Evolutionary conservation across 169 alveolate genomes (phyloP).

Genomic region (Cryptosporidium tyzzeri): DNA sequence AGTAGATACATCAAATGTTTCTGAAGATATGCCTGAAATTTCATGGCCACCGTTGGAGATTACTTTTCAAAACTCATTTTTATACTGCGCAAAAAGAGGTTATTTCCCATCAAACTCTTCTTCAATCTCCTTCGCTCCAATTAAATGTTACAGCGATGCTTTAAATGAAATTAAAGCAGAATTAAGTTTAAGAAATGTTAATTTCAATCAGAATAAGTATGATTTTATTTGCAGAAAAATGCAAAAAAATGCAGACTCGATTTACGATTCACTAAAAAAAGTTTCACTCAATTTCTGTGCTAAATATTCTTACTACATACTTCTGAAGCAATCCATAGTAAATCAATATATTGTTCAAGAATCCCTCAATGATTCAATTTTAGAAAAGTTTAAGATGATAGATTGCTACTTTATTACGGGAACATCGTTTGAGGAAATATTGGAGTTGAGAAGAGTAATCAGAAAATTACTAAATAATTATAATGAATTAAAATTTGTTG

Average conservation of each 20-base stretch:
- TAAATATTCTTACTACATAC: conserved; percentile 36
- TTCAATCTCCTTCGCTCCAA: conserved; percentile 77
- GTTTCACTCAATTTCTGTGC: conserved; percentile 19
- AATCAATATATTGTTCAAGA: conserved; percentile 38
- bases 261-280: neutral
- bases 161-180: conserved; percentile 26
- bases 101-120: conserved; percentile 79
- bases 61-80: conserved; percentile 78
- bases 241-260: neutral
- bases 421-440: neutral
- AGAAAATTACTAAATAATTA: neutral
- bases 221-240: conserved; percentile 1
- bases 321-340: conserved; percentile 36
- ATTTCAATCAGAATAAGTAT: neutral
- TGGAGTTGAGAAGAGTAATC: neutral
- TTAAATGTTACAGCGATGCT: conserved; percentile 78
- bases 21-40: conserved; percentile 80
- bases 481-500: conserved; percentile 34
- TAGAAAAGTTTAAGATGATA: neutral
- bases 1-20: conserved; percentile 75
- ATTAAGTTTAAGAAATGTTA: neutral
- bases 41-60: conserved; percentile 79
- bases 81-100: conserved; percentile 77
- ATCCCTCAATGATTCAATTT: neutral
- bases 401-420: conserved; percentile 44